Evolutionary conservation across 108 stramenopile species (phyloP), one percentile per base, ranked within the genome.

Genomic region (Pseudonitzschia delicatissima): DNA sequence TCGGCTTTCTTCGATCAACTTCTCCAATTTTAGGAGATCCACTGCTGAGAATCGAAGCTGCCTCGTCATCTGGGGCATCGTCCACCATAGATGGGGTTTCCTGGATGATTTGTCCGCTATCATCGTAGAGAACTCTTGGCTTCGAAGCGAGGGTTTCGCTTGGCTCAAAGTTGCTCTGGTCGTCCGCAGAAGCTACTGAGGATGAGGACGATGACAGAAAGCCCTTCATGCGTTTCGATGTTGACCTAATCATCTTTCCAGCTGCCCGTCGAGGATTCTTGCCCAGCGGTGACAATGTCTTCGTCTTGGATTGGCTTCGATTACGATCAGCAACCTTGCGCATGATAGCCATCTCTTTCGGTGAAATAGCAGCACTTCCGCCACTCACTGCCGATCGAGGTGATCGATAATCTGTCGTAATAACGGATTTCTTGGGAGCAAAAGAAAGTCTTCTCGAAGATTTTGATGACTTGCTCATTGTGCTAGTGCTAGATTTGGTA

Each of bases 311-410:
- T 44, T 59, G 65, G 42, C 58, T 66, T 28, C 66, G 65, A 20
- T 57, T 57, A 1, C 72, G 64, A 13, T 73, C 72, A 13, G 65
- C 28, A 2, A 73, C 57, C 47, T 66, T 73, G n/a, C 58, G 53
- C 64, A 73, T 58, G 25, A 66, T 66, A 17, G 72, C 72, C 32
- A 31, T 55, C 13, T 55, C 53, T 55, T 55, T 55, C 17, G 53
- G 53, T 31, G 53, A 55, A 34, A 55, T 55, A n/a, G n/a, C n/a
- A n/a, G n/a, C n/a, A 21, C 47, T 48, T 18, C 47, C 32, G 17
- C 29, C 31, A 29, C 29, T 27, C 17, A 7, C 31, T 3, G 53
- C 20, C 17, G 13, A n/a, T n/a, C n/a, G 23, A n/a, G 53, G 53
- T 13, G 53, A 55, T 55, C 53, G 53, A 15, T 55, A 48, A 2